phyloP scores from a whole-genome alignment of 2,329 filamentous ascomycete species.

The Neonectria neomacrospora region DNA sequence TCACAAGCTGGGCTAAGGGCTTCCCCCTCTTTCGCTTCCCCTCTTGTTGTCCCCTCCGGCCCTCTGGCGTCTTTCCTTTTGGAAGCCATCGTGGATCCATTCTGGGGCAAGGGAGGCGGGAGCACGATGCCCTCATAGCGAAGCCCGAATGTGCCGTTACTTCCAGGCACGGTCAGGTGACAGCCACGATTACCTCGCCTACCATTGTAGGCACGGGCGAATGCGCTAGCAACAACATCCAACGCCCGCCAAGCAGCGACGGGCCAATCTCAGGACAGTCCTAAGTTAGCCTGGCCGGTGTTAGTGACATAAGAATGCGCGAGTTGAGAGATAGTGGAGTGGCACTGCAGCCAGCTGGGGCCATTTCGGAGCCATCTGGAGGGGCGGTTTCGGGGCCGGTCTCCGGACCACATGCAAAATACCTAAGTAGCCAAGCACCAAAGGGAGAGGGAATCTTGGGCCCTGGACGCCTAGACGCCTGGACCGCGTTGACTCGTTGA shows the following conservation, averaged over 20 bases:
- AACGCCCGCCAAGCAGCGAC: conserved; percentile 6
- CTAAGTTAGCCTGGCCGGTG: conserved; percentile 2
- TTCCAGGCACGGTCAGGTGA: conserved; percentile 18
- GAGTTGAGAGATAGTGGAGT: conserved; percentile 20
- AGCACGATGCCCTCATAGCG: neutral
- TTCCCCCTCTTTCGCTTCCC: neutral
- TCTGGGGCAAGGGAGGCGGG: conserved; percentile 9
- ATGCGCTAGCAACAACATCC: conserved; percentile 7
- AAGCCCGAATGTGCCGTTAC: conserved; percentile 1
- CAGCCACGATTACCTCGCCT: conserved; percentile 12
- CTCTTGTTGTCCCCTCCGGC: neutral
- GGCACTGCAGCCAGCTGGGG: conserved; percentile 6
- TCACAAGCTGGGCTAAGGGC: conserved; percentile 81
- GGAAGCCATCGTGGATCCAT: conserved; percentile 4
- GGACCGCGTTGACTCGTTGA: conserved; percentile 3
- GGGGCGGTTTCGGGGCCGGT: conserved; percentile 21
- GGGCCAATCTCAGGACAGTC: conserved; percentile 5
- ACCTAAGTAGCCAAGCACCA: neutral
- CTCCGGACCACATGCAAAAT: conserved; percentile 24
- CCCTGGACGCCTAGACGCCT: conserved; percentile 1
- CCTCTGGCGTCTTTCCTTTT: neutral
- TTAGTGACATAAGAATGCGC: conserved; percentile 25
- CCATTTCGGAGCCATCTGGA: conserved; percentile 20
- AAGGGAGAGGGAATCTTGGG: conserved; percentile 11
- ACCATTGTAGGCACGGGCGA: conserved; percentile 11